Evolutionary conservation across 78 protist genomes (phyloP), one percentile per base, ranked within the genome.

Genomic region (Thecamonas trahens): DNA sequence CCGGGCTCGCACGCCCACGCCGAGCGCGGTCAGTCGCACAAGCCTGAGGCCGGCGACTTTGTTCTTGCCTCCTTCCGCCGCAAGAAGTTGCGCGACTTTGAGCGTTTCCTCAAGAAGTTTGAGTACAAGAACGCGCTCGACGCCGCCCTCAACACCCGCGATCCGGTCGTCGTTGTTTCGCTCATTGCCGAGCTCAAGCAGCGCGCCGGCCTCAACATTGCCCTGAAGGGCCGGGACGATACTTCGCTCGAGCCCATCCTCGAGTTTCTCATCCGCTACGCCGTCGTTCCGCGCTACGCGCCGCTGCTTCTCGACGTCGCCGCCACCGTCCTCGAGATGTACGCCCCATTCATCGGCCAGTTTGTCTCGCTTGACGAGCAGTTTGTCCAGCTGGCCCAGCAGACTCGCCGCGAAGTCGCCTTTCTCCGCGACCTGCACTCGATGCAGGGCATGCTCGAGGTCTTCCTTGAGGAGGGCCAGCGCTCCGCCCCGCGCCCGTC

Each of bases 81-180:
- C 54, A 55, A 29, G 63, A 6, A 28, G 39, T 0, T 22, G 18
- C 77, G 77, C 13, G 0, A 1, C 15, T 69, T 17, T 49, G 87
- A 82, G 28, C 11, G 0, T 28, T 6, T 58, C 34, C 60, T 82
- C 26, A 70, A 61, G 50, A 0, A 6, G 28, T 77, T 77, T 47
- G 68, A 65, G 54, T 77, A 82, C 66, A 24, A 20, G 14, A 32
- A 44, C 22, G 83, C 82, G 20, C 53, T 80, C 13, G 80, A 80
- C 29, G 61, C 76, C 35, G 86, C 73, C 20, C 64, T 80, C 26
- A 29, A 4, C 47, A 62, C 11, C 32, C 67, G 31, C 53, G 4
- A 60, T 22, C 55, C 76, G 35, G 60, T 52, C 17, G 53, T 67
- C 7, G 59, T 79, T 15, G 53, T 55, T 1, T 2, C 52, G 0